Evolutionary conservation across 148 eudicot genomes (phyloP).

Genomic region (Camellia japonica): DNA sequence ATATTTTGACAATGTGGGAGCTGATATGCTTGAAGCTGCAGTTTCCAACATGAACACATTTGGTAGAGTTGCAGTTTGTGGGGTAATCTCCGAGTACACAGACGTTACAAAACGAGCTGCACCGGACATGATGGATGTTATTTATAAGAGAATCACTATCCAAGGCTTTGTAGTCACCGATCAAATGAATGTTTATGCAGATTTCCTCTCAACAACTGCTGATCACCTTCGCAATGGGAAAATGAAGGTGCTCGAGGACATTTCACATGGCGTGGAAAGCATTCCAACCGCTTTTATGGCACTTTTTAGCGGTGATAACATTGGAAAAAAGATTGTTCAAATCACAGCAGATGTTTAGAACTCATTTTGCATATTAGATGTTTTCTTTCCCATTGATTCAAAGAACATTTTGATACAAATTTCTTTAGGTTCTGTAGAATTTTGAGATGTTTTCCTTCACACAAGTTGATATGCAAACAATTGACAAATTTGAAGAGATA

Average conservation of each 20-base stretch:
- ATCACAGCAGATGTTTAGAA: constrained; percentile 29
- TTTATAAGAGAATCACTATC: constrained; percentile 49
- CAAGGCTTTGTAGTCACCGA: constrained; percentile 42
- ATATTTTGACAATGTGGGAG: constrained; percentile 53
- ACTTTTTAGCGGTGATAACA: constrained; percentile 40
- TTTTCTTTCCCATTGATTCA: too few relatives aligned
- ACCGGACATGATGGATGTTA: constrained; percentile 39
- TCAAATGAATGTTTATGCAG: constrained; percentile 15
- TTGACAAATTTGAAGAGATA: neutral
- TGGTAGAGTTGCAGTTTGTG: constrained; percentile 56
- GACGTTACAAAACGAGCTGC: constrained; percentile 18
- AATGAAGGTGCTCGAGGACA: constrained; percentile 40
- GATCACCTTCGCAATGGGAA: constrained; percentile 33
- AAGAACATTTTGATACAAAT: neutral
- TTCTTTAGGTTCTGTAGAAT: neutral
- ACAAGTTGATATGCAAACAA: neutral
- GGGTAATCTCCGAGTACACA: constrained; percentile 53
- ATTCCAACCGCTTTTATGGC: constrained; percentile 41
- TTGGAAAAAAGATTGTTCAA: constrained; percentile 50
- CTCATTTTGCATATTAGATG: neutral
- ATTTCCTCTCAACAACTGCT: constrained; percentile 36
- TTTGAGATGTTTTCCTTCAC: neutral
- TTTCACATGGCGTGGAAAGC: constrained; percentile 38
- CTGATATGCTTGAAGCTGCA: constrained; percentile 58
- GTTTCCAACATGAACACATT: constrained; percentile 51